Evolutionary conservation across 768 basidiomycete genomes (phyloP), one percentile per base, ranked within the genome.

Genomic region (Tricholoma bakamatsutake): DNA sequence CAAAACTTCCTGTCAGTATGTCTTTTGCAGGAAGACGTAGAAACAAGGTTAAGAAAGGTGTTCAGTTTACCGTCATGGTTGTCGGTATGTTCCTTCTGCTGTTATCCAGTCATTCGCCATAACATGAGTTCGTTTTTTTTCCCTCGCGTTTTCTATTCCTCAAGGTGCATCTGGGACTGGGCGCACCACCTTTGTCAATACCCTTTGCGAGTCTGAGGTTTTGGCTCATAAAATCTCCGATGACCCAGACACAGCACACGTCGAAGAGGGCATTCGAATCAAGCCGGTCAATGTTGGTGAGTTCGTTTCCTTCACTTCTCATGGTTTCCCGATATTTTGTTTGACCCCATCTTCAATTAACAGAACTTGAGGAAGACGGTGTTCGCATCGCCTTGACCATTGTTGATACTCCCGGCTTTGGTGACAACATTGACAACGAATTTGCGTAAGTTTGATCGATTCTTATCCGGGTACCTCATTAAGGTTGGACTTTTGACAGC

Each of bases 401-500:
- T 59, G 95, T 99, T 28, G 97, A 99, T 70, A 99, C 97, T 0
- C 97, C 97, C 54, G 97, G 97, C 45, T 99, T 99, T 64, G 97
- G 96, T 37, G 94, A 98, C 73, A 95, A 94, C 67, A 96, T 99
- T 67, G 94, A 99, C 79, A 98, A 98, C 66, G 95, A 98, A 73
- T 93, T 93, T 68, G 88, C 92, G 96, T 97, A 72, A 69, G 93
- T 80, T 39, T 55, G 37, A 57, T 9, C 47, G 43, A 28, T 9
- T 37, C 17, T 57, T 45, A 34, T 18, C 40, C 55, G 43, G 52
- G 18, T 48, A 30, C 51, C 53, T 40, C 54, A 13, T 40, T 34
- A 13, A 30, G 56, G 17, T 42, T 55, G 31, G 27, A 50, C 33
- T 31, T 17, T 53, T n/a, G 51, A 9, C 62, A 98, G 96, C 54